These are phyloP conservation scores for Herpetomonas muscarum DNA, from an alignment of 208 protist genomes.

Conservation along the genomic window DNA sequence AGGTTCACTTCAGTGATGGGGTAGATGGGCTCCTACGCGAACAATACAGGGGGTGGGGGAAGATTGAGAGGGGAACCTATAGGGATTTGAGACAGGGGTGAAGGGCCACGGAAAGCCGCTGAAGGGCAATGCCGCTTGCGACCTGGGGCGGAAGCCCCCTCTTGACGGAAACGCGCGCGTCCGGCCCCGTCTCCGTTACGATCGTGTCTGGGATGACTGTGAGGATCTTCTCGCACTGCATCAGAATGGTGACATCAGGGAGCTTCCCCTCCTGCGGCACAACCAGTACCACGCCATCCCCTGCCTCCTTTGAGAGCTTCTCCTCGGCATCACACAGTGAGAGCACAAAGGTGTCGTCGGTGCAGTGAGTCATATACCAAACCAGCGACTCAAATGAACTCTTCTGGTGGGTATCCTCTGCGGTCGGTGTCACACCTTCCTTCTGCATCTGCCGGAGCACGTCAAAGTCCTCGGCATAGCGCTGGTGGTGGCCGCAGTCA, in stretches of 20 bases:
- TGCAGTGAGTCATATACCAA: conserved; percentile 25
- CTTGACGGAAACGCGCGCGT: neutral
- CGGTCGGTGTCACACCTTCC: neutral
- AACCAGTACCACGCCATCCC: conserved; percentile 49
- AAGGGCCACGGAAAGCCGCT: conserved; percentile 66
- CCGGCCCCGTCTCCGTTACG: neutral
- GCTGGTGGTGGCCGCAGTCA: conserved; percentile 60
- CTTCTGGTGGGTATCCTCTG: neutral
- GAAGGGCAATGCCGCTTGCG: conserved; percentile 77
- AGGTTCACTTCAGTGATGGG: too few species aligned
- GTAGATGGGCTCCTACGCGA: too few species aligned
- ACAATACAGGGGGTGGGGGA: too few species aligned
- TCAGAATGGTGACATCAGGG: conserved; percentile 54
- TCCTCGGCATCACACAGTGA: conserved; percentile 51
- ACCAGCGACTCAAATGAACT: conserved; percentile 27
- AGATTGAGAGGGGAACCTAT: neutral
- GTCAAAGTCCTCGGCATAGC: conserved; percentile 26
- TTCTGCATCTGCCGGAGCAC: conserved; percentile 1
- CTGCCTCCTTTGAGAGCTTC: conserved; percentile 3
- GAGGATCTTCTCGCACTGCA: conserved; percentile 52
- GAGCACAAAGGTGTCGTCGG: conserved; percentile 9
- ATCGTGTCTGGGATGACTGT: conserved; percentile 28
- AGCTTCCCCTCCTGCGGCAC: conserved; percentile 81
- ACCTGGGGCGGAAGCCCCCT: conserved; percentile 69
- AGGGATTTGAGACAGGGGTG: conserved; percentile 44